Evolutionary conservation across 1,284 basidiomycete species (phyloP).

Genomic region (Laetiporus sulphureus): DNA sequence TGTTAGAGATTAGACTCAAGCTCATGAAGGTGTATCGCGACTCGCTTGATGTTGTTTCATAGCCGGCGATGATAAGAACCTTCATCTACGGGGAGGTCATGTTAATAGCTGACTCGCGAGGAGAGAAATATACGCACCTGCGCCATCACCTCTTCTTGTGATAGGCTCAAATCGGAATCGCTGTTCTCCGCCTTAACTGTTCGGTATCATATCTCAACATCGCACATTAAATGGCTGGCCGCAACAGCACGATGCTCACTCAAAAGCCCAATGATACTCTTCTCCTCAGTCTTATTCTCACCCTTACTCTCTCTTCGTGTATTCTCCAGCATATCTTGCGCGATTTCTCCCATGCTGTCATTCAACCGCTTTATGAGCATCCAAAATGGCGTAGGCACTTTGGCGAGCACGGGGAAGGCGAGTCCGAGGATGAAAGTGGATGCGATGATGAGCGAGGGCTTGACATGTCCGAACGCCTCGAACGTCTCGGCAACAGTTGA

Average conservation of each 20-base stretch:
- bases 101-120: not conserved
- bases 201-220: not conserved
- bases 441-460: conserved; percentile 19
- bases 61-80: conserved; percentile 32
- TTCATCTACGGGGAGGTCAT: conserved; percentile 26
- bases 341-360: conserved; percentile 36
- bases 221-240: too few species aligned
- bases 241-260: conserved; percentile 28
- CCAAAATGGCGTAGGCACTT: conserved; percentile 35
- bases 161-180: conserved; percentile 39
- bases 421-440: conserved; percentile 35
- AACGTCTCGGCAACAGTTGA: conserved; percentile 41
- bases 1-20: too few species aligned
- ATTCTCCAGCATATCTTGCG: conserved; percentile 38
- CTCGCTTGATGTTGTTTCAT: conserved; percentile 37
- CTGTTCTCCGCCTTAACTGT: conserved; percentile 46
- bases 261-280: conserved; percentile 48
- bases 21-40: not conserved
- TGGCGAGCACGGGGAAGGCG: conserved; percentile 32
- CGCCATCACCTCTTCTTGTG: conserved; percentile 61
- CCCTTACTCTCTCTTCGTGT: conserved; percentile 35
- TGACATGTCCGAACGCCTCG: conserved; percentile 30
- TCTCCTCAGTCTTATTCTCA: conserved; percentile 32
- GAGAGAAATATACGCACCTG: conserved; percentile 27
- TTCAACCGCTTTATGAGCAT: conserved; percentile 31